Conservation (phyloP, 1,139 yeast genomes). For the Taiozyma sp. region DNA sequence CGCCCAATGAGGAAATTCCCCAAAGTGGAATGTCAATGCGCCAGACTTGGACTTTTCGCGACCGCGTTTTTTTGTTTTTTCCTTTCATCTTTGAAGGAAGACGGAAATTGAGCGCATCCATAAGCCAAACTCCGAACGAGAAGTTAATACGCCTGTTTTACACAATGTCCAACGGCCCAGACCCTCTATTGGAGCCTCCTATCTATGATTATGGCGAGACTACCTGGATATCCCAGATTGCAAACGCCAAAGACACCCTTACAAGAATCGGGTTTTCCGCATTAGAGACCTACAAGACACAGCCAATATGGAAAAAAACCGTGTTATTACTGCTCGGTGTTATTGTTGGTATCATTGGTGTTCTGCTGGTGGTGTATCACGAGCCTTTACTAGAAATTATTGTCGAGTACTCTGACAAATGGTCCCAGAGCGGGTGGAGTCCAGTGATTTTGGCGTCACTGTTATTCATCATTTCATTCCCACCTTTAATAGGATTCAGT, state of each 20-base stretch:
- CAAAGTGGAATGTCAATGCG: neutral
- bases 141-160: neutral
- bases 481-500: slow-evolving; percentile 85
- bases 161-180: neutral
- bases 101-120: neutral
- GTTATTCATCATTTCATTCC: slow-evolving; percentile 57
- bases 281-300: slow-evolving; percentile 8
- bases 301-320: slow-evolving; percentile 13
- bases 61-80: neutral
- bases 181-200: slow-evolving; percentile 2
- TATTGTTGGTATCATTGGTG: slow-evolving; percentile 2
- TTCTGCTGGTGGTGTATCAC: slow-evolving; percentile 31
- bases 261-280: neutral
- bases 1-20: slow-evolving; percentile 1
- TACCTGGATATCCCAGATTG: neutral
- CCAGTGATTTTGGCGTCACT: slow-evolving; percentile 45
- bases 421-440: slow-evolving; percentile 25
- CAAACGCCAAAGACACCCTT: neutral
- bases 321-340: slow-evolving; percentile 2
- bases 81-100: no score
- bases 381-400: slow-evolving; percentile 31
- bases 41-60: neutral
- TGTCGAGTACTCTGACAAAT: slow-evolving; percentile 35
- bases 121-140: neutral
- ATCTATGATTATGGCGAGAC: slow-evolving; percentile 1